These are phyloP conservation scores for Potentilla sterilis DNA, from an alignment of 306 rosid species.

Conservation along the genomic window DNA sequence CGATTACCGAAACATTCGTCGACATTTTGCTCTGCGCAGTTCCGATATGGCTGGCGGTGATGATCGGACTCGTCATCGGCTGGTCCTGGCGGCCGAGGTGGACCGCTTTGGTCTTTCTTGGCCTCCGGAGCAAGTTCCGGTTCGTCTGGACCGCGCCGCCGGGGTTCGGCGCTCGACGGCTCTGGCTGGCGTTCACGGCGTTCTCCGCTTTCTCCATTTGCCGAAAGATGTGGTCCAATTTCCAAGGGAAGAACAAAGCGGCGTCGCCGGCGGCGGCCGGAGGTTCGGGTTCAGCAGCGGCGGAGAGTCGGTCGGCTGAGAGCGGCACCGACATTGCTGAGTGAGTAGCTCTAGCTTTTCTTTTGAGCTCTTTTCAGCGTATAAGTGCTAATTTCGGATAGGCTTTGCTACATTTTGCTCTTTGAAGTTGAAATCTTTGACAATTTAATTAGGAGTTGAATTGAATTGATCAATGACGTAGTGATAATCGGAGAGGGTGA, in stretches of 20 bases:
- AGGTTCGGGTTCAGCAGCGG: conserved; percentile 12
- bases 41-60: conserved; percentile 97
- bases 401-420: neutral
- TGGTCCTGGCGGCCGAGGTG: conserved; percentile 99
- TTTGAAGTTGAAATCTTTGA: neutral
- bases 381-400: neutral
- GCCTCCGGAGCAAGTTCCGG: conserved; percentile 83
- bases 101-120: conserved; percentile 87
- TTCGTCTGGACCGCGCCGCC: conserved; percentile 93
- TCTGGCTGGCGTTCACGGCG: conserved; percentile 93
- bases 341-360: conserved; percentile 26
- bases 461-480: neutral
- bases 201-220: conserved; percentile 85
- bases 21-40: conserved; percentile 91
- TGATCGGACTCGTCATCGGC: conserved; percentile 86
- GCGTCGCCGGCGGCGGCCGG: neutral
- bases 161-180: conserved; percentile 89
- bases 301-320: conserved; percentile 11
- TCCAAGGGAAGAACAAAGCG: conserved; percentile 42
- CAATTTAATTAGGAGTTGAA: neutral
- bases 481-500: neutral
- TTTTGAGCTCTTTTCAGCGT: neutral
- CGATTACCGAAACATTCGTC: conserved; percentile 85
- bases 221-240: conserved; percentile 72
- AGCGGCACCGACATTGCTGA: conserved; percentile 17